Evolutionary conservation across 345 rosid genomes (phyloP), one percentile per base, ranked within the genome.

Genomic region (Combretum micranthum): DNA sequence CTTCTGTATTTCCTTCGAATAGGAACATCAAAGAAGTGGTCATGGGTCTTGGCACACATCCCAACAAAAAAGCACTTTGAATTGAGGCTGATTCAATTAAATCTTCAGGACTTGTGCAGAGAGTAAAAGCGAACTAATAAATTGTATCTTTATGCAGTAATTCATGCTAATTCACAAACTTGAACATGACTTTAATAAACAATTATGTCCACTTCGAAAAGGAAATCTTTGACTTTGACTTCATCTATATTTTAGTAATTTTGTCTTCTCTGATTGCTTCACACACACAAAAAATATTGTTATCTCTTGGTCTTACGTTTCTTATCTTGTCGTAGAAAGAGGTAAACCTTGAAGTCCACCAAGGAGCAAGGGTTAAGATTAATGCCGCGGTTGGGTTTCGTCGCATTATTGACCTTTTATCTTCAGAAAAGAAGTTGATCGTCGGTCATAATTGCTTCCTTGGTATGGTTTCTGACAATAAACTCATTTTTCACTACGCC

Each of bases 381-480:
- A 70, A 72, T 55, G 73, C 76, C 61, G 85, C 96, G 42, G 59
- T 80, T 22, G 99, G 99, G 58, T 85, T 93, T 68, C 96, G 95
- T 57, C 92, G 78, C 64, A 90, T 93, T 65, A 85, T 93, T 62
- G 99, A 93, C 59, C 76, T 87, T 43, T 90, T 93, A 69, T 78
- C 96, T 57, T 83, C 90, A 0, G 91, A 82, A 64, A 39, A 80
- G 63, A 93, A 87, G 86, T 80, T 87, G 75, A 79, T 93, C 47
- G 85, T 93, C 52, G 96, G 99, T 68, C 96, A 93, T 66, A 89
- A 93, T 73, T 93, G 96, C 67, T 79, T 93, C 73, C 76, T 93
- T 17, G 97, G 97, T 92, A 81, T 56, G 73, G 62, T 49, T 69
- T 21, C 42, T 53, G 37, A 13, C 57, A 15, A 21, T 44, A 13